Percentiles rank a stretch among this genome's conserved stretches.
phyloP scores from a whole-genome alignment of 106 monocot genomes.

The Posidonia australis region DNA sequence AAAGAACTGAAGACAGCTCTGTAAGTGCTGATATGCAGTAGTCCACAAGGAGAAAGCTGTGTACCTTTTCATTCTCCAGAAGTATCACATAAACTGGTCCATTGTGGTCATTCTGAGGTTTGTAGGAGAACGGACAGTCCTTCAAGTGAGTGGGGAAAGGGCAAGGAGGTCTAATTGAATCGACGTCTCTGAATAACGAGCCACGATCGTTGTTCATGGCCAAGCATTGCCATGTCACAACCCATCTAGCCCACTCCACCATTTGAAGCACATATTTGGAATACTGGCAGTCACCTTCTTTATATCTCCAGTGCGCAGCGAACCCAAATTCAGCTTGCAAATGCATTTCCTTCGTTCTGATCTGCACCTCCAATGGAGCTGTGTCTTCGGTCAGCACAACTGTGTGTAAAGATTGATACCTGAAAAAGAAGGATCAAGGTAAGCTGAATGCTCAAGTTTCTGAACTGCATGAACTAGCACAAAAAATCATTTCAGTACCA shows the following conservation, averaged over 20 bases:
- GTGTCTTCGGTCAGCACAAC: constrained; percentile 54
- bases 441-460: no score
- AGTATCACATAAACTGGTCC: constrained; percentile 75
- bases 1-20: no score
- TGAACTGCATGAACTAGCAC: no score
- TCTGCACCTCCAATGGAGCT: constrained; percentile 82
- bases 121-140: constrained; percentile 71
- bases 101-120: constrained; percentile 29
- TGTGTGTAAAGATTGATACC: constrained; percentile 88
- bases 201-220: constrained; percentile 31
- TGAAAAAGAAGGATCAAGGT: no score
- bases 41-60: no score
- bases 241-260: constrained; percentile 98
- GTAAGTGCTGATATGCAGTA: no score
- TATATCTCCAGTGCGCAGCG: constrained; percentile 97
- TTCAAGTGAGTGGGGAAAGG: constrained; percentile 72
- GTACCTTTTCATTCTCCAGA: constrained; percentile 92
- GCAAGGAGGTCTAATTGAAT: constrained; percentile 40
- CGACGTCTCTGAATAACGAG: constrained; percentile 6
- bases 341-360: constrained; percentile 94
- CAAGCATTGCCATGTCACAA: constrained; percentile 78
- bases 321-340: constrained; percentile 86
- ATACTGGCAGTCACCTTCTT: constrained; percentile 63
- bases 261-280: constrained; percentile 67
- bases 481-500: no score